Evolutionary conservation across 257 asterid genomes (phyloP).

Genomic region (Ophiorrhiza pumila): DNA sequence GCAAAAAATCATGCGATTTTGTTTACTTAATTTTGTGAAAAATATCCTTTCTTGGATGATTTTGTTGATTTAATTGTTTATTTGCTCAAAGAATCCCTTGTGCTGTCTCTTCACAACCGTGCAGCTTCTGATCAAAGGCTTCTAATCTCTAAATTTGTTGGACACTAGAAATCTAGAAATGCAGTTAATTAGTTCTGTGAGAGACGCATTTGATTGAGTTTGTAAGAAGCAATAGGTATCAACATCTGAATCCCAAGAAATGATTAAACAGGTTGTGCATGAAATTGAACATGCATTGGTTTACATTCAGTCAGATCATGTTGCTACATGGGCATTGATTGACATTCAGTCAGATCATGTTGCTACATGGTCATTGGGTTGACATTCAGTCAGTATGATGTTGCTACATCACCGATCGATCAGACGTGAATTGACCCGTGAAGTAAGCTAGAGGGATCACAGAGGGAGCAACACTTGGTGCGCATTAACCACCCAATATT

Average conservation of each 20-base stretch:
- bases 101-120: too few relatives aligned
- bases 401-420: slow-evolving; percentile 31
- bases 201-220: slow-evolving; percentile 52
- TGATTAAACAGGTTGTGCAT: slow-evolving; percentile 42
- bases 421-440: slow-evolving; percentile 31
- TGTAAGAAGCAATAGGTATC: slow-evolving; percentile 55
- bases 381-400: too few relatives aligned
- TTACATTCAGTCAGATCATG: slow-evolving; percentile 29
- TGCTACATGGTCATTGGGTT: too few relatives aligned
- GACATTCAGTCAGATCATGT: slow-evolving; percentile 28
- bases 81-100: too few relatives aligned
- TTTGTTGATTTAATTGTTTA: too few relatives aligned
- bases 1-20: too few relatives aligned
- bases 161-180: slow-evolving; percentile 19
- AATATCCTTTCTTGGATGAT: too few relatives aligned
- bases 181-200: slow-evolving; percentile 43
- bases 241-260: slow-evolving; percentile 42
- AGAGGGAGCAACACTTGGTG: too few relatives aligned
- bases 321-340: slow-evolving; percentile 32
- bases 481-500: too few relatives aligned
- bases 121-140: too few relatives aligned
- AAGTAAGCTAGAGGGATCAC: slow-evolving; percentile 33
- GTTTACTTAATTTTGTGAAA: too few relatives aligned
- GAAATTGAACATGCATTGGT: slow-evolving; percentile 48
- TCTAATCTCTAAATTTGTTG: too few relatives aligned